Evolutionary conservation across 345 rosid genomes (phyloP).

Genomic region (Lepidium didymum): DNA sequence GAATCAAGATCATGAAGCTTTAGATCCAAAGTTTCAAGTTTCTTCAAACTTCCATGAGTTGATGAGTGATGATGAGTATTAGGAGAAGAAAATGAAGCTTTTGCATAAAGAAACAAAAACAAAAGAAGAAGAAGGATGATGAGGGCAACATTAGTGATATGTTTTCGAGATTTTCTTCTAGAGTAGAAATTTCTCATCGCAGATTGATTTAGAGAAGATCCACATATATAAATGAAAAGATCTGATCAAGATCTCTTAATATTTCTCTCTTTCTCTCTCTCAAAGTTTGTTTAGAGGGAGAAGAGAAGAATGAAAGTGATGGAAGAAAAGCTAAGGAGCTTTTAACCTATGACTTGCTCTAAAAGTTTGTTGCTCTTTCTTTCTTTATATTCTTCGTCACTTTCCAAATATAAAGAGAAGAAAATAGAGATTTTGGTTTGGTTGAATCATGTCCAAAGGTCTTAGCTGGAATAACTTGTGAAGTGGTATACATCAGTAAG

Average conservation of each 20-base stretch:
- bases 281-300: conserved; percentile 4
- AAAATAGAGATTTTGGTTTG: not conserved
- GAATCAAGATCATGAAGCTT: conserved; percentile 11
- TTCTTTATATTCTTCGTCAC: not conserved
- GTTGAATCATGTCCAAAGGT: not conserved
- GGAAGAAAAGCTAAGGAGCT: conserved; percentile 23
- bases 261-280: not conserved
- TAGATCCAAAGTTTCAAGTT: not conserved
- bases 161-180: conserved; percentile 20
- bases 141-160: conserved; percentile 5
- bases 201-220: not conserved
- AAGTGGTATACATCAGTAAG: conserved; percentile 4
- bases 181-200: conserved; percentile 19
- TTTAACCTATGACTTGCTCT: conserved; percentile 27
- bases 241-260: conserved; percentile 14
- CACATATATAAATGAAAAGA: not conserved
- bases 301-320: conserved; percentile 24
- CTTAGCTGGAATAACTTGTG: conserved; percentile 9
- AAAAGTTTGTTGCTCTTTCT: conserved; percentile 26
- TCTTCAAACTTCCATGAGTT: conserved; percentile 18
- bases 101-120: conserved; percentile 19
- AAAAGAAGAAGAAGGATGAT: conserved; percentile 22
- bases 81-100: conserved; percentile 17
- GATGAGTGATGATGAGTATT: conserved; percentile 18
- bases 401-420: not conserved